Evolutionary conservation across 257 asterid genomes (phyloP), one percentile per base, ranked within the genome.

Genomic region (Nicotiana undulata): DNA sequence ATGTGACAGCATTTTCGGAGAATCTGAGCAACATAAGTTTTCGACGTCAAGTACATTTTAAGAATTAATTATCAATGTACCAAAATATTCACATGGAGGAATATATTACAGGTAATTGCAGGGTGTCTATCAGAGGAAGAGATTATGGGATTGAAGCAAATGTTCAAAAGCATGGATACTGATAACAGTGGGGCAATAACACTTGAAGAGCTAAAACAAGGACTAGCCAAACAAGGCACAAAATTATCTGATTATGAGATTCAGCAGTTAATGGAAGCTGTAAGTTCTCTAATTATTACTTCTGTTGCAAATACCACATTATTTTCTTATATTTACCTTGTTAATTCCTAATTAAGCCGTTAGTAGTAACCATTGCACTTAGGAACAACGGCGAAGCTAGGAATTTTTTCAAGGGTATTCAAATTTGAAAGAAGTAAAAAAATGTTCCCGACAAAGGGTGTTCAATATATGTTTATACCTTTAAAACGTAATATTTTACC

Each of bases 41-140:
- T 40, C 3, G 3, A 40, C 3, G 4, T 55, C 60, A 17, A 17
- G 9, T 55, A 55, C 3, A 8, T 13, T 32, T 7, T 29, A 4
- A 10, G 40, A 67, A 28, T 82, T 15, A 40, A 40, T 40, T 40
- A 40, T 40, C 12, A 40, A 40, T 40, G 49, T 40, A 1, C 29
- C 61, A 8, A 15, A 16, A 18, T 9, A 49, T 81, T 53, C 40
- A 81, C 12, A 81, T 84, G 83, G 63, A 63, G 26, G 80, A 18
- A 68, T 40, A 68, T 44, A 78, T 55, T 72, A 15, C 55, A 90
- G 94, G 91, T 91, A 10, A 91, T 91, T 82, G 96, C 96, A 1
- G 96, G 94, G 3, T 91, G 96, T 74, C 86, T 91, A 32, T 91
- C 96, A 0, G 96, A 91, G 82, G 96, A 91, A 84, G 96, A 91